Evolutionary conservation across 257 asterid genomes (phyloP).

Genomic region (Gentiana dahurica): DNA sequence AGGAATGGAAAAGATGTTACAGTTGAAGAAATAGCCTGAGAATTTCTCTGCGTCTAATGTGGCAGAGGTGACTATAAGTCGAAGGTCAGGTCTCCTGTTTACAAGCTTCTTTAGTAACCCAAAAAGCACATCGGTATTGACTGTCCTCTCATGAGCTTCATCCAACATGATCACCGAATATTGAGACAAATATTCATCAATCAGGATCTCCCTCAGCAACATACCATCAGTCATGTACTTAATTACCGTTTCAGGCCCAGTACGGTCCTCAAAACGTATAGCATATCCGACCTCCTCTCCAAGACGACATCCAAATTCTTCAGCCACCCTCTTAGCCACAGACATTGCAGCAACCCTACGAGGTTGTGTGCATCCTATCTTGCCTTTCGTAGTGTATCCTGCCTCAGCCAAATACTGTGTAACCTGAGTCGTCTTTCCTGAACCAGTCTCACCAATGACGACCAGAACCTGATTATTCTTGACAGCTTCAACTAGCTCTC

Average conservation of each 20-base stretch:
- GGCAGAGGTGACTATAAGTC: conserved; percentile 86
- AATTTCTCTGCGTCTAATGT: conserved; percentile 94
- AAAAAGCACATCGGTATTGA: conserved; percentile 77
- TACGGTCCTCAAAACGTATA: conserved; percentile 91
- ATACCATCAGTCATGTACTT: conserved; percentile 98
- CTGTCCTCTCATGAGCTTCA: conserved; percentile 94
- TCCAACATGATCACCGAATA: conserved; percentile 91
- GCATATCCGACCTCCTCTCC: conserved; percentile 97
- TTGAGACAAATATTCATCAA: conserved; percentile 72
- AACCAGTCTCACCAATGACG: conserved; percentile 96
- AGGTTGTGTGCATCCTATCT: conserved; percentile 93
- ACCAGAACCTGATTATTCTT: conserved; percentile 89
- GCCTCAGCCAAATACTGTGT: conserved; percentile 96
- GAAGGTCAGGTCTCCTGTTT: conserved; percentile 78
- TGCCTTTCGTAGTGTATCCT: conserved; percentile 86
- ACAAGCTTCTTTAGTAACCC: conserved; percentile 72
- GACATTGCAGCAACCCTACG: conserved; percentile 99
- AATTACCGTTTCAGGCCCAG: conserved; percentile 91
- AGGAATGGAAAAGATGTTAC: conserved; percentile 92
- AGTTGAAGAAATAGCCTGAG: conserved; percentile 81
- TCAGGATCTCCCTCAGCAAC: conserved; percentile 87
- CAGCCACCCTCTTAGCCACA: conserved; percentile 97
- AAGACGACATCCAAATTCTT: conserved; percentile 88
- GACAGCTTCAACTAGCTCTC: conserved; percentile 74
- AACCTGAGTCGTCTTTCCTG: conserved; percentile 93